Percentiles rank a stretch among this genome's conserved stretches.
phyloP scores from a whole-genome alignment of 208 protist species.

The Lotmaria passim region DNA sequence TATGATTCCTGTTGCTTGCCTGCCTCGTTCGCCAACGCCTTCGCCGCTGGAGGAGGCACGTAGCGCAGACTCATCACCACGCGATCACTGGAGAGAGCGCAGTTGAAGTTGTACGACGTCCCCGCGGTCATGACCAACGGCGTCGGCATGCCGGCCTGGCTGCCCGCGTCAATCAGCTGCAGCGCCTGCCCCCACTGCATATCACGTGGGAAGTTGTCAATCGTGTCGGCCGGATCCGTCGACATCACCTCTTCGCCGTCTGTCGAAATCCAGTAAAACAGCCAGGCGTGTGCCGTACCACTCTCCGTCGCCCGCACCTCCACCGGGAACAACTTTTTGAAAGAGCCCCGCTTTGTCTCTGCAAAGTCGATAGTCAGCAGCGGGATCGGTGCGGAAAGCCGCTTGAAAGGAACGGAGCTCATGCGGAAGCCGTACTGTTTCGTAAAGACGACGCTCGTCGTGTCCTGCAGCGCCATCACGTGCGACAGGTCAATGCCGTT shows the following conservation, averaged over 20 bases:
- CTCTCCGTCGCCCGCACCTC: slow-evolving; percentile 55
- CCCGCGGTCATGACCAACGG: slow-evolving; percentile 50
- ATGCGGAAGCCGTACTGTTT: slow-evolving; percentile 95
- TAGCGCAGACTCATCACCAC: slow-evolving; percentile 71
- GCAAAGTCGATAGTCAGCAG: slow-evolving; percentile 89
- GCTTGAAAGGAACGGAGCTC: slow-evolving; percentile 77
- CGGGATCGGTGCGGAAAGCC: slow-evolving; percentile 71
- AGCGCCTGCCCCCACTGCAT: slow-evolving; percentile 95
- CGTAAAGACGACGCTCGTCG: slow-evolving; percentile 90
- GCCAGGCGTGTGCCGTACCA: slow-evolving; percentile 80
- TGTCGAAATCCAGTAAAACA: slow-evolving; percentile 82
- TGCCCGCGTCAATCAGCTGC: slow-evolving; percentile 83
- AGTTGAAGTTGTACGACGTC: slow-evolving; percentile 62
- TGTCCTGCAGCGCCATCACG: slow-evolving; percentile 91
- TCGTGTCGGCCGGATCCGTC: slow-evolving; percentile 82
- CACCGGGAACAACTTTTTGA: slow-evolving; percentile 42
- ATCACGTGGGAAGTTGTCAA: slow-evolving; percentile 91
- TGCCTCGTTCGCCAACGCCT: slow-evolving; percentile 29
- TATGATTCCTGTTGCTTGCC: slow-evolving; percentile 23
- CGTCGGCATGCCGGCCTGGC: slow-evolving; percentile 51
- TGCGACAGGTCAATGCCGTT: slow-evolving; percentile 80
- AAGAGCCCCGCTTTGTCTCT: slow-evolving; percentile 34
- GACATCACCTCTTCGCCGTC: slow-evolving; percentile 73
- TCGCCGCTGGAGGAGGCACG: not conserved
- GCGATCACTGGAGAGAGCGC: slow-evolving; percentile 65